Evolutionary conservation across 2,329 filamentous ascomycete genomes (phyloP).

Genomic region (Aureobasidium sp.): DNA sequence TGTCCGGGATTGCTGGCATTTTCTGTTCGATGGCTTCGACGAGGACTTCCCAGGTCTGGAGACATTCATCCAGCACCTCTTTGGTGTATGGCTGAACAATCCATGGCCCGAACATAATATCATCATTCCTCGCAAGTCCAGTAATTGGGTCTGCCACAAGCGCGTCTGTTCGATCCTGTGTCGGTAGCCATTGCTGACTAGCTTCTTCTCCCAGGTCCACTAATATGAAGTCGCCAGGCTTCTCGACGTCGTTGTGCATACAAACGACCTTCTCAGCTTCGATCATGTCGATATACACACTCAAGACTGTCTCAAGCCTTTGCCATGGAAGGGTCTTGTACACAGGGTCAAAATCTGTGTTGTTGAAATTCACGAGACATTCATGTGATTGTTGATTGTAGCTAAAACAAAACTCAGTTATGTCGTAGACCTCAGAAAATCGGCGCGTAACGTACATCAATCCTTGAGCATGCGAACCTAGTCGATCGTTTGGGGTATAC

Average conservation of each 20-base stretch:
- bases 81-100: background rate
- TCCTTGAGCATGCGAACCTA: background rate
- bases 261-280: background rate
- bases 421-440: too few relatives aligned
- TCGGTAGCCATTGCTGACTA: background rate
- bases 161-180: background rate
- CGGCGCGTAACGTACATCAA: background rate
- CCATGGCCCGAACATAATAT: background rate
- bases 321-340: background rate
- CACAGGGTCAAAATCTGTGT: background rate
- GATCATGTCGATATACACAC: background rate
- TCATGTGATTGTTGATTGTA: background rate
- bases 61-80: background rate
- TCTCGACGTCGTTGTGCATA: background rate
- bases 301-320: background rate
- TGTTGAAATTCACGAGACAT: background rate
- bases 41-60: background rate
- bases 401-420: background rate
- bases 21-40: background rate
- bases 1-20: background rate
- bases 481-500: background rate
- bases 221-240: background rate
- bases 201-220: background rate
- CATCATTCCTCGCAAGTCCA: background rate
- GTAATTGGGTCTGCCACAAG: background rate